Percentiles rank a stretch among this genome's conserved stretches.
These are phyloP conservation scores for Tillandsia leiboldiana DNA, from an alignment of 176 grass and related monocot species.

Conservation along the genomic window DNA sequence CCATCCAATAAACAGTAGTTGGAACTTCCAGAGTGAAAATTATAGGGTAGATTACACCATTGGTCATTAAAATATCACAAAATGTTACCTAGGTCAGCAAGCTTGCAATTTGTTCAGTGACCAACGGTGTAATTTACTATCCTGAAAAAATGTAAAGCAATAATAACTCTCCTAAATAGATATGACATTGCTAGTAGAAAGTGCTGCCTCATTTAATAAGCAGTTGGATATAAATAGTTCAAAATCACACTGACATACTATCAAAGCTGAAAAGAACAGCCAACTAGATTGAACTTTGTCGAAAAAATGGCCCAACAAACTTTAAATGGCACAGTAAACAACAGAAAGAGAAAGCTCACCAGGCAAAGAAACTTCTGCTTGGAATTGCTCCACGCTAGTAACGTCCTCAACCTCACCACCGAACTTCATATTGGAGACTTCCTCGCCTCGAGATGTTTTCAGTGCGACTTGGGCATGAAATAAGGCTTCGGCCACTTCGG, in stretches of 20 bases:
- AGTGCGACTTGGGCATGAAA: slow-evolving; percentile 80
- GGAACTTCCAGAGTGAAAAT: too few relatives aligned
- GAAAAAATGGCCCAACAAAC: neutral
- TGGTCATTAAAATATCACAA: too few relatives aligned
- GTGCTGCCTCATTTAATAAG: neutral
- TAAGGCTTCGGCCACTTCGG: slow-evolving; percentile 57
- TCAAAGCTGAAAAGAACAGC: neutral
- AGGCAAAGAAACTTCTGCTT: slow-evolving; percentile 54
- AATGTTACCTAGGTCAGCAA: too few relatives aligned
- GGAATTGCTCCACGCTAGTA: slow-evolving; percentile 53
- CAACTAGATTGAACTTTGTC: neutral
- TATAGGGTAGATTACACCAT: too few relatives aligned
- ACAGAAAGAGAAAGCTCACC: slow-evolving; percentile 33
- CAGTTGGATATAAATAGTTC: neutral
- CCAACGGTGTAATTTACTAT: too few relatives aligned
- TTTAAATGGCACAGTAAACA: neutral
- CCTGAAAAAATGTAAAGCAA: too few relatives aligned
- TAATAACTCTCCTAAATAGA: too few relatives aligned
- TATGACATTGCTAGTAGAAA: too few relatives aligned
- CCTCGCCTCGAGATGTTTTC: slow-evolving; percentile 66
- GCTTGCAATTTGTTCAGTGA: too few relatives aligned
- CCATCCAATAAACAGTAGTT: too few relatives aligned
- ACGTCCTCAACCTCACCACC: slow-evolving; percentile 73
- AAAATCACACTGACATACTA: neutral
- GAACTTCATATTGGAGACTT: slow-evolving; percentile 92